Evolutionary conservation across 2,329 filamentous ascomycete species (phyloP).

Genomic region (Peltaster fructicola): DNA sequence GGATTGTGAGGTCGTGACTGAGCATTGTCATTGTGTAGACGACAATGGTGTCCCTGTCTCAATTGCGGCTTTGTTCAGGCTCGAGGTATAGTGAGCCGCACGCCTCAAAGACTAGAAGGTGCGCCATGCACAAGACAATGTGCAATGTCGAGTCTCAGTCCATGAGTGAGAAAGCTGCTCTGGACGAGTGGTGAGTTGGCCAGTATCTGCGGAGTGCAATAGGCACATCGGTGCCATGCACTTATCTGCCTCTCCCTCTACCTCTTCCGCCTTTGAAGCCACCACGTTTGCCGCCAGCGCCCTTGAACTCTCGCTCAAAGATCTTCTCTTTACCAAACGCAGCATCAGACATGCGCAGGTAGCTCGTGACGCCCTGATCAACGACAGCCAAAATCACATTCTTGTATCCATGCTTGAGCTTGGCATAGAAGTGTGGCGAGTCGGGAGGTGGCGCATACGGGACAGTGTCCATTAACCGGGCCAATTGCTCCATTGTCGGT

Average conservation of each 20-base stretch:
- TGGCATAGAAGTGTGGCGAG: conserved; percentile 44
- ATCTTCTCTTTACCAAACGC: conserved; percentile 57
- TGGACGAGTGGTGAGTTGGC: too few species aligned
- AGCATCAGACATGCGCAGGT: conserved; percentile 61
- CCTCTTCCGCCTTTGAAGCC: conserved; percentile 23
- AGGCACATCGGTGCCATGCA: too few species aligned
- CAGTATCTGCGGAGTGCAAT: too few species aligned
- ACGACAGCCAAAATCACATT: conserved; percentile 78
- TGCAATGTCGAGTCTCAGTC: too few species aligned
- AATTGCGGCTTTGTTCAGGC: too few species aligned
- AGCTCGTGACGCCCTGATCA: conserved; percentile 79
- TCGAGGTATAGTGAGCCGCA: too few species aligned
- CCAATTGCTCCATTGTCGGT: conserved; percentile 56
- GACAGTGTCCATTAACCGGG: conserved; percentile 52
- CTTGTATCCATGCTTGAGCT: conserved; percentile 67
- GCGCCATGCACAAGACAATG: too few species aligned
- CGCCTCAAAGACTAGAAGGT: too few species aligned
- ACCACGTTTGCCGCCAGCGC: conserved; percentile 15
- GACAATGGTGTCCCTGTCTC: too few species aligned
- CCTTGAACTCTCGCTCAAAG: conserved; percentile 35
- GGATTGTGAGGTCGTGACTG: too few species aligned
- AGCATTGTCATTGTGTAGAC: too few species aligned
- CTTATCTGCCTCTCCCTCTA: conserved; percentile 17
- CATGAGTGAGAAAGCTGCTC: too few species aligned
- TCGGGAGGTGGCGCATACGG: conserved; percentile 45